These are phyloP conservation scores for Olyra latifolia DNA, from an alignment of 176 grass and related monocot genomes.

Conservation along the genomic window DNA sequence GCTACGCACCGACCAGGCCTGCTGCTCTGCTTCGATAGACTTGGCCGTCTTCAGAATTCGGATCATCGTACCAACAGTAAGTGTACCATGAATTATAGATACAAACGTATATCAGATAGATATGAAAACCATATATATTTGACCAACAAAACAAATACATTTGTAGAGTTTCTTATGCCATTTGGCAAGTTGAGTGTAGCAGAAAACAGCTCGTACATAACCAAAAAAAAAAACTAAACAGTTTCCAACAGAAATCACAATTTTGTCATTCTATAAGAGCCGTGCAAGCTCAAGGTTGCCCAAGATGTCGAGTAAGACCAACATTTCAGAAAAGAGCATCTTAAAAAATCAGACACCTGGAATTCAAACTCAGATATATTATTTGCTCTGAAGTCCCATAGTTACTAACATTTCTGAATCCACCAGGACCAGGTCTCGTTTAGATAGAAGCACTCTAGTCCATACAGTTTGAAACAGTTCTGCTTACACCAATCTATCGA, in stretches of 20 bases:
- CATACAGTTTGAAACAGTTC: not conserved
- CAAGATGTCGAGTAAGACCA: not conserved
- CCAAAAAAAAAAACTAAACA: not conserved
- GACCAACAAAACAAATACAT: not conserved
- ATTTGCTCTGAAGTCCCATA: not conserved
- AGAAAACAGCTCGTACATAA: not conserved
- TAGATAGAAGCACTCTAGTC: not conserved
- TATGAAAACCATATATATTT: not conserved
- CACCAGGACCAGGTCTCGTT: not conserved
- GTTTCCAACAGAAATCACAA: not conserved
- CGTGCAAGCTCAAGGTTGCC: not conserved
- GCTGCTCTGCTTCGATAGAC: no score
- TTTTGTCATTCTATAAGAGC: not conserved
- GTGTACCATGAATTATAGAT: not conserved
- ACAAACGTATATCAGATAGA: not conserved
- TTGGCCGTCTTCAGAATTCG: no score
- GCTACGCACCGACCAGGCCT: no score
- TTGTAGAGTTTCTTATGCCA: not conserved
- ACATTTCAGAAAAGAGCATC: not conserved
- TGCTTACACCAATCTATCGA: not conserved
- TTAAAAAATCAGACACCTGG: slow-evolving; percentile 2
- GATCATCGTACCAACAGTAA: not conserved
- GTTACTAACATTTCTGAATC: not conserved
- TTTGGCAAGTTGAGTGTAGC: not conserved
- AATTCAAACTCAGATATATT: not conserved